Percentiles rank a stretch among this genome's conserved stretches.
phyloP scores from a whole-genome alignment of 345 rosid genomes.

The Eutrema yunnanense region DNA sequence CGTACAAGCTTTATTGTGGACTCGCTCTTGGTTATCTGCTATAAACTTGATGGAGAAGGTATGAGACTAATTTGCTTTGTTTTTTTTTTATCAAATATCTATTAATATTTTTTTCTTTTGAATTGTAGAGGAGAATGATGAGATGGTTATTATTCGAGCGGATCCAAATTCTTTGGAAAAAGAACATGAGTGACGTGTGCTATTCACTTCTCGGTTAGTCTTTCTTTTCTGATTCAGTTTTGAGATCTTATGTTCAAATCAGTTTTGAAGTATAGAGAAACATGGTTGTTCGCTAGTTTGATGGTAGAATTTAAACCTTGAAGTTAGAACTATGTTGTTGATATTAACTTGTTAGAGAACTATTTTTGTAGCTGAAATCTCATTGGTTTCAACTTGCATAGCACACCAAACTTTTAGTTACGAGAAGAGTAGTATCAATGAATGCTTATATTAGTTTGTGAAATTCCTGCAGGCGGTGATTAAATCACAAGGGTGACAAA shows the following conservation, averaged over 20 bases:
- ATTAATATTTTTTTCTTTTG: too few species aligned
- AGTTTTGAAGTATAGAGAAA: background rate
- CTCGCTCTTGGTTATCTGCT: too few species aligned
- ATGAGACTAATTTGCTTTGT: too few species aligned
- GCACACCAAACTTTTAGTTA: background rate
- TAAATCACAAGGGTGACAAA: background rate
- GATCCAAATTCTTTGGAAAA: too few species aligned
- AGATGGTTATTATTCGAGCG: too few species aligned
- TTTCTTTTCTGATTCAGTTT: too few species aligned
- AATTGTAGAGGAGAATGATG: too few species aligned
- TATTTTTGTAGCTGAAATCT: background rate
- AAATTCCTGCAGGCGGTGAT: constrained; percentile 14
- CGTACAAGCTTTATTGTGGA: too few species aligned
- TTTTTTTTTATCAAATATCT: too few species aligned
- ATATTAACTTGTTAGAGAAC: background rate
- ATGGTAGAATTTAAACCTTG: background rate
- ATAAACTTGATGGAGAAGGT: too few species aligned
- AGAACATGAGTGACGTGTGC: too few species aligned
- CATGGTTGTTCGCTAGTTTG: background rate
- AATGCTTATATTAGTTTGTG: background rate
- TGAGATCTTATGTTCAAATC: background rate
- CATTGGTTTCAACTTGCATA: background rate
- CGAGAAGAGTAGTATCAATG: background rate
- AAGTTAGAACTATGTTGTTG: background rate
- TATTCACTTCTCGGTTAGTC: too few species aligned